Conservation (phyloP, 345 rosid species). For the Lepidium aucheri region DNA sequence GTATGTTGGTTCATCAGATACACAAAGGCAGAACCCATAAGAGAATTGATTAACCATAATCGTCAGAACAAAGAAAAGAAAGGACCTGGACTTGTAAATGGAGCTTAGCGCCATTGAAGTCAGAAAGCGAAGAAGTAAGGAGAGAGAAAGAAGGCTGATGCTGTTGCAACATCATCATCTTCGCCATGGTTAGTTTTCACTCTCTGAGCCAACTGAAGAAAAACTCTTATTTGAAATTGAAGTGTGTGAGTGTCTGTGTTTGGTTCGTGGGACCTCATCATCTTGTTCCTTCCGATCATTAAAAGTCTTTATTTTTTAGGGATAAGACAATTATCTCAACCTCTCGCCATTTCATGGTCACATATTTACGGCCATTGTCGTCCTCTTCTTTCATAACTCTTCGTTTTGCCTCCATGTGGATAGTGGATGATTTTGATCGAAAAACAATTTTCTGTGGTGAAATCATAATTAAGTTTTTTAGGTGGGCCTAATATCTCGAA, state of each 20-base stretch:
- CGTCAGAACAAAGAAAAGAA: constrained; percentile 2
- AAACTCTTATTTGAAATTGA: constrained; percentile 4
- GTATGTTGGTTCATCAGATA: neutral
- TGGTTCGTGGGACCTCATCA: constrained; percentile 23
- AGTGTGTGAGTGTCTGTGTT: constrained; percentile 9
- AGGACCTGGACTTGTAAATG: constrained; percentile 56
- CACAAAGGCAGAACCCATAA: neutral
- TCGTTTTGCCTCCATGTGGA: constrained; percentile 7
- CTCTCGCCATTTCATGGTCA: constrained; percentile 30
- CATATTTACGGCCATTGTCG: constrained; percentile 26
- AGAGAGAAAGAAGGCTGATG: constrained; percentile 58
- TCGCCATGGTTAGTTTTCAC: constrained; percentile 42
- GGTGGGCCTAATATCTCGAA: neutral
- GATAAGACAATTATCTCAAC: constrained; percentile 30
- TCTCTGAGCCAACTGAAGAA: constrained; percentile 10
- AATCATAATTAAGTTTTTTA: neutral
- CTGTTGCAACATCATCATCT: constrained; percentile 62
- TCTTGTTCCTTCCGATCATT: constrained; percentile 21
- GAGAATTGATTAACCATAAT: neutral
- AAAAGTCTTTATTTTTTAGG: constrained; percentile 4
- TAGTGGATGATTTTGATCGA: constrained; percentile 3
- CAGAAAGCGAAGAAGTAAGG: constrained; percentile 73
- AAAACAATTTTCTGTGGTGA: neutral
- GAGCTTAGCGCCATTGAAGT: constrained; percentile 81
- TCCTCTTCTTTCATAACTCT: constrained; percentile 23